Evolutionary conservation across 2,329 filamentous ascomycete species (phyloP), one percentile per base, ranked within the genome.

Genomic region (Botryotinia globosa): DNA sequence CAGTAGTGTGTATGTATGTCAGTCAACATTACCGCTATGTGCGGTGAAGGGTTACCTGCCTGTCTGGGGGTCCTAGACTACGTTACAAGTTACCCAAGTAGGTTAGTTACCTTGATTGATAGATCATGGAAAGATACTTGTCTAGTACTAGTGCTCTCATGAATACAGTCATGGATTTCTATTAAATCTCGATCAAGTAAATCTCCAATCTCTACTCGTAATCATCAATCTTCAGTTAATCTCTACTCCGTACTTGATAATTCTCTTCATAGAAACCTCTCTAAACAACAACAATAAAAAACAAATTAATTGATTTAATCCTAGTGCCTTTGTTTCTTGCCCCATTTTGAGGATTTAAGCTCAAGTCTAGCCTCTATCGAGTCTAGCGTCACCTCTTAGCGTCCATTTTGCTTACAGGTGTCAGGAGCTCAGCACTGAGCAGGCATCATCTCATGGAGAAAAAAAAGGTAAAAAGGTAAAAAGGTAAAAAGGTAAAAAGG

Each of bases 341-440:
- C 67, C 56, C 67, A 61, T 48, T 63, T 39, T 22, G 8, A 25
- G 5, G 2, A 70, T 63, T 70, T 70, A 70, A 70, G 68, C 68
- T 70, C 68, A 70, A 10, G 16, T 4, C 68, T 70, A 70, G 25
- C 10, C 25, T 22, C 3, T 0, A 29, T 29, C 3, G 0, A 14
- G 22, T 42, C n/a, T 63, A 70, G 68, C n/a, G 4, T 0, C 2
- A 0, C 0, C 25, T 10, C 12, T 3, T 34, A 32, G 5, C 22
- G 0, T 25, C 10, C 10, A 29, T 62, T 18, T 18, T 37, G 63
- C 63, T 18, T 48, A 48, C 63, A 44, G 51, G 16, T 61, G 54
- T 34, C 54, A 20, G 32, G 58, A 54, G 51, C n/a, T 29, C 58
- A 37, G 34, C 34, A 61, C n/a, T 29, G 34, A 37, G 34, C 34